Base-by-base conservation (phyloP, 1,139 yeast species). In the Blastobotrys buckinghamii region DNA sequence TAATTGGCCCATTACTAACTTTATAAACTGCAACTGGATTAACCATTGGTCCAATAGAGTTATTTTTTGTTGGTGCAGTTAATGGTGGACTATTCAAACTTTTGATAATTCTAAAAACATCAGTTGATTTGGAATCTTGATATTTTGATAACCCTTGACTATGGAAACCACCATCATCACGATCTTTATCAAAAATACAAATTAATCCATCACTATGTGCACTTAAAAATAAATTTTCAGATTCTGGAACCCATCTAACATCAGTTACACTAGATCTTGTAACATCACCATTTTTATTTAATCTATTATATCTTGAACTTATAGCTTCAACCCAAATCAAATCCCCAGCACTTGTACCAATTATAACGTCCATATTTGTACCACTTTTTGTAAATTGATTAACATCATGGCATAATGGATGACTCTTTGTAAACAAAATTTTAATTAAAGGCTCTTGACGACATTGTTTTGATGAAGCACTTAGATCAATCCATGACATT, bases 11-110 rank as follows among this genome's bases (percentile, higher is more conserved):
- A 53, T 77, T 76, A 24, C 85, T 75, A 13, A 84, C 59, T 54
- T 81, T 81, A 61, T 81, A 78, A 56, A 81, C 86, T 1, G 84
- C 82, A 24, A 82, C 67, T 6, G 79, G 78, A 53, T 76, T 75
- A 19, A 39, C 43, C 19, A 42, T 16, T 24, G 27, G 19, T 32
- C 42, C 39, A 38, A 39, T 40, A 29, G n/a, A 42, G 17, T 22
- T 37, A 40, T 35, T 33, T 34, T 29, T 37, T 19, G 46, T 29
- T 35, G 37, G 40, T 2, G 33, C 35, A 7, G 34, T 16, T 22
- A 44, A 32, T 30, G 47, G 40, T 20, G 43, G 20, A 37, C 38
- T 37, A 43, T 49, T 48, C 17, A 56, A 51, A 13, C 63, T 59
- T 47, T 59, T 57, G 44, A 63, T 50, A 42, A 64, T 55, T 45